Percentiles rank a stretch among this genome's conserved stretches.
Conservation (phyloP, 164 flowering plant genomes). For the Macadamia integrifolia region DNA sequence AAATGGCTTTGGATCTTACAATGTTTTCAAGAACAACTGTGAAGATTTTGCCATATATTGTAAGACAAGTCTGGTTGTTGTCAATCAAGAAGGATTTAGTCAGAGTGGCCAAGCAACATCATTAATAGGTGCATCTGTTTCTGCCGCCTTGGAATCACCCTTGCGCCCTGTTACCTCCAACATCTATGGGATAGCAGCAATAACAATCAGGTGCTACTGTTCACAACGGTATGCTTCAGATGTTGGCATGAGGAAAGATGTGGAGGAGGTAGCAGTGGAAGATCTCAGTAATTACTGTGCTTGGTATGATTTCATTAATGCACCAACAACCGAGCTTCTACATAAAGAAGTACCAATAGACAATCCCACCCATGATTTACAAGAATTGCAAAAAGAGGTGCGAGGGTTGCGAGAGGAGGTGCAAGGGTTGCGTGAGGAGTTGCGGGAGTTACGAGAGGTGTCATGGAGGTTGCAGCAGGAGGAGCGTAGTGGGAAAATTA, state of each 20-base stretch:
- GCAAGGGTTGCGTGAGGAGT: too few species aligned
- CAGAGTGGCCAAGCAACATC: slow-evolving; percentile 81
- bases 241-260: slow-evolving; percentile 31
- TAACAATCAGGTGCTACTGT: slow-evolving; percentile 30
- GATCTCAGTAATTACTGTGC: slow-evolving; percentile 12
- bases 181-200: slow-evolving; percentile 64
- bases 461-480: too few species aligned
- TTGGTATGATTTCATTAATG: too few species aligned
- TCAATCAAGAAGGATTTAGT: slow-evolving; percentile 48
- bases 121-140: slow-evolving; percentile 47
- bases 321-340: too few species aligned
- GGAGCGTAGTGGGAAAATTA: too few species aligned
- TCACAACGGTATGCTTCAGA: slow-evolving; percentile 33
- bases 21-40: slow-evolving; percentile 69
- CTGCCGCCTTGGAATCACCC: slow-evolving; percentile 62
- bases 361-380: too few species aligned
- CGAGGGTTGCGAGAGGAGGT: too few species aligned
- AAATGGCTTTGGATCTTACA: slow-evolving; percentile 74
- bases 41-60: slow-evolving; percentile 78
- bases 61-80: slow-evolving; percentile 62
- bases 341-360: too few species aligned
- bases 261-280: slow-evolving; percentile 30
- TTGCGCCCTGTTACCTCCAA: slow-evolving; percentile 58
- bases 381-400: too few species aligned
- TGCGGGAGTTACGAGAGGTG: too few species aligned